phyloP scores from a whole-genome alignment of 768 basidiomycete species.

The Vararia minispora region DNA sequence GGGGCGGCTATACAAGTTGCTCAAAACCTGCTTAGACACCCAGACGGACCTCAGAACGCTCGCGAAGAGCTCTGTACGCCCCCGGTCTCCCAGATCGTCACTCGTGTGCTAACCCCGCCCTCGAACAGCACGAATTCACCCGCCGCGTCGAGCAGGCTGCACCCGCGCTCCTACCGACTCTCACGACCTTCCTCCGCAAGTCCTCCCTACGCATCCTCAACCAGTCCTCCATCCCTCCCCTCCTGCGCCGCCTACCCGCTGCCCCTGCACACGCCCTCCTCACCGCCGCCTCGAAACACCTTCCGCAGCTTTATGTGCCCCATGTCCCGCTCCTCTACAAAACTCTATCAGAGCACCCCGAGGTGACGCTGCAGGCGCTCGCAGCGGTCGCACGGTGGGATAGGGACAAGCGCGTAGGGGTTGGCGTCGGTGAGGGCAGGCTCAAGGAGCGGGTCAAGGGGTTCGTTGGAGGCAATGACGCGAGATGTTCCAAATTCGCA shows the following conservation, averaged over 20 bases:
- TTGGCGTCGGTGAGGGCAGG: too few species aligned
- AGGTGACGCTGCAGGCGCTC: constrained; percentile 67
- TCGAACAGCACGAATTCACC: constrained; percentile 59
- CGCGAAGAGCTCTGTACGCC: constrained; percentile 61
- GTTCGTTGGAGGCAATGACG: constrained; percentile 47
- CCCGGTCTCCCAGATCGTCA: neutral
- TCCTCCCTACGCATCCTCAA: constrained; percentile 69
- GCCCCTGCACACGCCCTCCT: constrained; percentile 43
- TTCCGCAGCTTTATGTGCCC: constrained; percentile 57
- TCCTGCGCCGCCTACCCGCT: constrained; percentile 56
- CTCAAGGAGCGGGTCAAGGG: constrained; percentile 53
- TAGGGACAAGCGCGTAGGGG: constrained; percentile 46
- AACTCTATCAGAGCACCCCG: constrained; percentile 58
- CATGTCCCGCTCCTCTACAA: constrained; percentile 73
- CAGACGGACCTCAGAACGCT: constrained; percentile 75
- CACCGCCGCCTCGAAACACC: constrained; percentile 59
- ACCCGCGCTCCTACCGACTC: constrained; percentile 49
- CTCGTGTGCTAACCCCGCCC: neutral
- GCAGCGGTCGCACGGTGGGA: constrained; percentile 56
- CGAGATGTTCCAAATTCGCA: constrained; percentile 76
- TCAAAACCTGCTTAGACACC: constrained; percentile 73
- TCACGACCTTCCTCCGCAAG: constrained; percentile 59
- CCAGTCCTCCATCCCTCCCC: constrained; percentile 71
- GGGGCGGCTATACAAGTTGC: constrained; percentile 70
- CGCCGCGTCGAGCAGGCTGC: constrained; percentile 66